These are phyloP conservation scores for Crithidia bombi DNA, from an alignment of 208 protist species.

Conservation along the genomic window DNA sequence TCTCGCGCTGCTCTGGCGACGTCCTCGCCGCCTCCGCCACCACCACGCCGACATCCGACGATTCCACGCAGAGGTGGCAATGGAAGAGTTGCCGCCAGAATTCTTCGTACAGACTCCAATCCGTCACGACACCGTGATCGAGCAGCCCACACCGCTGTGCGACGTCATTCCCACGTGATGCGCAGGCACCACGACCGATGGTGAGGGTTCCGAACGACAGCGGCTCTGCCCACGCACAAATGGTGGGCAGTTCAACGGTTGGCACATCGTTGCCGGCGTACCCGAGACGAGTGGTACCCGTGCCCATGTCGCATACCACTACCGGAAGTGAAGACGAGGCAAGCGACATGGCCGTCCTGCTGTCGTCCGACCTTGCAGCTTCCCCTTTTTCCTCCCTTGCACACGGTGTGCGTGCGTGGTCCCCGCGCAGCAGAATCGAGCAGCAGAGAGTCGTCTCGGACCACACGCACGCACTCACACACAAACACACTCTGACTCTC, in stretches of 20 bases:
- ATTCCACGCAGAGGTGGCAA: slow-evolving; percentile 97
- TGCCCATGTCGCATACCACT: slow-evolving; percentile 99
- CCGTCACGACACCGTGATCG: slow-evolving; percentile 92
- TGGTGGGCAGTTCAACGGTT: slow-evolving; percentile 95
- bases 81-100: slow-evolving; percentile 98
- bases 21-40: slow-evolving; percentile 98
- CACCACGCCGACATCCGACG: slow-evolving; percentile 97
- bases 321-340: slow-evolving; percentile 61
- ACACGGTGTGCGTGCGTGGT: neutral
- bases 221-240: slow-evolving; percentile 37
- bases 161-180: slow-evolving; percentile 29
- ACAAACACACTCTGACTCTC: too few species aligned
- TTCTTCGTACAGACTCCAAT: slow-evolving; percentile 98
- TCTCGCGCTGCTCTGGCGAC: slow-evolving; percentile 97
- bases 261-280: slow-evolving; percentile 97
- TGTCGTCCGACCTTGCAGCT: too few species aligned
- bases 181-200: slow-evolving; percentile 95
- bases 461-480: too few species aligned
- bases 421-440: neutral
- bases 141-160: slow-evolving; percentile 38
- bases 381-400: neutral
- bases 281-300: slow-evolving; percentile 99
- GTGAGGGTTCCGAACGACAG: slow-evolving; percentile 95
- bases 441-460: too few species aligned
- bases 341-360: neutral